Evolutionary conservation across 495 filamentous ascomycete genomes (phyloP).

Genomic region (Thermochaetoides thermophila): DNA sequence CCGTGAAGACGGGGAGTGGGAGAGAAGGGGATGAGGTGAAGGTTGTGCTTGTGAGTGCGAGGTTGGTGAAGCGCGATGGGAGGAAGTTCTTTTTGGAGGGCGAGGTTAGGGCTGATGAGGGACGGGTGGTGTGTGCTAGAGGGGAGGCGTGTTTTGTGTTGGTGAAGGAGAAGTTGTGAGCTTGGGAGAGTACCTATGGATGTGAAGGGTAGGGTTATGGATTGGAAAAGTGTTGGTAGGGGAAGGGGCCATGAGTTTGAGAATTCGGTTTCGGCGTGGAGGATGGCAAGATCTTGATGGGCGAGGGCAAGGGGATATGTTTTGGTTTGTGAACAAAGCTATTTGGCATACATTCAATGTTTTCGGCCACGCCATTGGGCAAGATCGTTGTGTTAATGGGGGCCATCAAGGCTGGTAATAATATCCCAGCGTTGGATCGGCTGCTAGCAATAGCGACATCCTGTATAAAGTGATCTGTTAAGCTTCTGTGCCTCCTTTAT

Average conservation of each 20-base stretch:
- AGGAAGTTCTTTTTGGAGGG: conserved; percentile 34
- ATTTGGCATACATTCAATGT: no score
- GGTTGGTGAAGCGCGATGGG: conserved; percentile 23
- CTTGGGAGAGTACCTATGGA: no score
- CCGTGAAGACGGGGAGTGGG: conserved; percentile 19
- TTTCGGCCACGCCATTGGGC: no score
- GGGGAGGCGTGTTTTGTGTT: conserved; percentile 33
- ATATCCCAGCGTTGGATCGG: no score
- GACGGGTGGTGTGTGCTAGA: conserved; percentile 26
- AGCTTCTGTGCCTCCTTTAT: no score
- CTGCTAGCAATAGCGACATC: no score
- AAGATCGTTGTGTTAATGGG: no score
- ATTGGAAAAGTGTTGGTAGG: not conserved
- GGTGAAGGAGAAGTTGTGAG: conserved; percentile 15
- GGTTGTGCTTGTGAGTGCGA: conserved; percentile 34
- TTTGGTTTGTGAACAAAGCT: no score
- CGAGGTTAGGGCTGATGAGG: conserved; percentile 26
- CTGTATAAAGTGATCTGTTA: no score
- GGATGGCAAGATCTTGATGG: no score
- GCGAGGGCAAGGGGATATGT: no score
- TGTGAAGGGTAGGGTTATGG: not conserved
- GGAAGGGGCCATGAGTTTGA: not conserved
- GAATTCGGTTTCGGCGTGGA: not conserved
- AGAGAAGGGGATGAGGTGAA: not conserved
- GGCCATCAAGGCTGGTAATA: no score